Conservation (phyloP, 345 rosid species). For the Anacardium occidentale region DNA sequence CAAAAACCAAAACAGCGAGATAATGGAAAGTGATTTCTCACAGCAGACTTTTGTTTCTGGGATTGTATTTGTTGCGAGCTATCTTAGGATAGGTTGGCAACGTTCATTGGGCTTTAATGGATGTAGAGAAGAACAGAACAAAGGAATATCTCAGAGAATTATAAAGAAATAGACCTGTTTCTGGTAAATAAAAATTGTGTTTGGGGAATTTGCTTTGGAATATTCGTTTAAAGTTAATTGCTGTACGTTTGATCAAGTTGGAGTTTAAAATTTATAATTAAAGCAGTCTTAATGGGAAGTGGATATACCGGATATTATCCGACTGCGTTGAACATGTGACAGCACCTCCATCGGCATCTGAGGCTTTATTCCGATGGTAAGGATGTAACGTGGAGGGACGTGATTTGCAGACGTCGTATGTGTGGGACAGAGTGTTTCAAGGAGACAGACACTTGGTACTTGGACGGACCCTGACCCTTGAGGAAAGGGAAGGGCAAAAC, state of each 20-base stretch:
- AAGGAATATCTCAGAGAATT: conserved; percentile 2
- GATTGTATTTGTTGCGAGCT: not conserved
- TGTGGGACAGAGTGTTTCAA: not conserved
- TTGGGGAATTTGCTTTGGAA: conserved; percentile 29
- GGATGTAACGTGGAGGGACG: conserved; percentile 15
- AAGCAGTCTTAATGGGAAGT: not conserved
- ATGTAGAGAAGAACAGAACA: not conserved
- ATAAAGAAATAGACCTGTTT: not conserved
- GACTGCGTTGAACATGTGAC: not conserved
- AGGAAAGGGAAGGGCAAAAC: too few relatives aligned
- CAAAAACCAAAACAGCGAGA: not conserved
- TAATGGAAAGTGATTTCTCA: not conserved
- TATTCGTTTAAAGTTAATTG: conserved; percentile 27
- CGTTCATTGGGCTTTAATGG: not conserved
- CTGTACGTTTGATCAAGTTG: not conserved
- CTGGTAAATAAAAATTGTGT: not conserved
- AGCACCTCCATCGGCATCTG: conserved; percentile 47
- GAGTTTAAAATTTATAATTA: not conserved
- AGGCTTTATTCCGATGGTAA: conserved; percentile 24
- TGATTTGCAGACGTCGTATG: not conserved
- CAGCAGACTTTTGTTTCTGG: not conserved
- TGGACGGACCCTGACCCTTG: not conserved
- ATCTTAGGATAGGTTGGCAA: not conserved
- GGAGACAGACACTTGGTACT: not conserved
- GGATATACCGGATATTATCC: conserved; percentile 35